Evolutionary conservation across 768 basidiomycete species (phyloP).

Genomic region (Leucosporidium yakuticum): DNA sequence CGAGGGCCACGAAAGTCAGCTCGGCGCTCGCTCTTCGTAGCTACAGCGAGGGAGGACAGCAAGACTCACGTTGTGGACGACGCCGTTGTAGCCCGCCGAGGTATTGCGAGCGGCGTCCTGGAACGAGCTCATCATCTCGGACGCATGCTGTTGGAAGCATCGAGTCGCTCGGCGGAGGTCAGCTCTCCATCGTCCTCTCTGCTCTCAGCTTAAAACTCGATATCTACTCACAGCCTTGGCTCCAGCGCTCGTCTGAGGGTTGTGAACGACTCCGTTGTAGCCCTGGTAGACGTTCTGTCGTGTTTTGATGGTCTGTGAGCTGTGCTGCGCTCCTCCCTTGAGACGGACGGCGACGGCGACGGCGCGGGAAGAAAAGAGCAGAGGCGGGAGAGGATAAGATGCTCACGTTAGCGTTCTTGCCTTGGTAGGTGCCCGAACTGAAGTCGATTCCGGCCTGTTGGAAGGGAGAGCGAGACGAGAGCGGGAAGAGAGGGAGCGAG

Average conservation of each 20-base stretch:
- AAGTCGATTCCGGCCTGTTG: slow-evolving; percentile 2
- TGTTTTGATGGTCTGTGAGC: background rate
- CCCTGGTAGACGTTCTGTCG: background rate
- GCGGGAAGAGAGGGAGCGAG: no score
- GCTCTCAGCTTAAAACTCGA: no score
- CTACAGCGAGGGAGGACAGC: no score
- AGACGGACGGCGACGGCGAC: background rate
- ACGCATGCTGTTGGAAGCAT: no score
- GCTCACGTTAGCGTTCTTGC: slow-evolving; percentile 4
- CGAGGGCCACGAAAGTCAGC: background rate
- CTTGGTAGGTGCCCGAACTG: background rate
- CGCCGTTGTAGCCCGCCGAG: slow-evolving; percentile 4
- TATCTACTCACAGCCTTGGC: background rate
- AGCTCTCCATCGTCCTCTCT: no score
- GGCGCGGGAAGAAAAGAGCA: background rate
- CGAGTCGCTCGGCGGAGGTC: no score
- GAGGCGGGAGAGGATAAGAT: background rate
- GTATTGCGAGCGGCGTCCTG: background rate
- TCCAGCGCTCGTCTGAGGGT: background rate
- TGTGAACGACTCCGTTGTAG: slow-evolving; percentile 3
- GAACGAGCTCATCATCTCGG: slow-evolving; percentile 2
- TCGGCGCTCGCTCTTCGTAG: background rate
- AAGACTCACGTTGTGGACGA: slow-evolving; percentile 3
- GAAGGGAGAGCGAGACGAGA: background rate
- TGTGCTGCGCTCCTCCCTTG: background rate